Percentiles rank a stretch among this genome's conserved stretches.
These are phyloP conservation scores for Paramyrothecium roridum DNA, from an alignment of 2,329 filamentous ascomycete species.

Conservation along the genomic window DNA sequence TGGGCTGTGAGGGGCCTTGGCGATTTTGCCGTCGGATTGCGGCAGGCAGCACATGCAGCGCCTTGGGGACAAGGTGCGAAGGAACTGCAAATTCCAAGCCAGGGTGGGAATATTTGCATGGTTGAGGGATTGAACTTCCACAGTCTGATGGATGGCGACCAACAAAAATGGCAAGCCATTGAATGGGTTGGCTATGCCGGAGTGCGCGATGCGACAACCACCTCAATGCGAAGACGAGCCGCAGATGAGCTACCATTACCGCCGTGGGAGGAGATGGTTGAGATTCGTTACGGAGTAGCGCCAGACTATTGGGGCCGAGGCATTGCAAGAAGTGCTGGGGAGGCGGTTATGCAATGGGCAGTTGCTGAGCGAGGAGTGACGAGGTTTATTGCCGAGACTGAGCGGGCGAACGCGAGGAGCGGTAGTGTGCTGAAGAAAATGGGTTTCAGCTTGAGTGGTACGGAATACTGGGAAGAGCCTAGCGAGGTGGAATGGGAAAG, in stretches of 20 bases:
- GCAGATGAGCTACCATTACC: background rate
- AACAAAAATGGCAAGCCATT: background rate
- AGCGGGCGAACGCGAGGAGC: conserved; percentile 9
- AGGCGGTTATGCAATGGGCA: conserved; percentile 13
- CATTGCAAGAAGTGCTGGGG: conserved; percentile 9
- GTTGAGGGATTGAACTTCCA: conserved; percentile 2
- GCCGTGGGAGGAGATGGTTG: conserved; percentile 13
- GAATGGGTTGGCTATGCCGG: conserved; percentile 14
- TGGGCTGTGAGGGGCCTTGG: conserved; percentile 12
- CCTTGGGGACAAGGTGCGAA: background rate
- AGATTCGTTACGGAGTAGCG: conserved; percentile 13
- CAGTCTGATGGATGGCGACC: background rate
- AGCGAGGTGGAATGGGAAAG: background rate
- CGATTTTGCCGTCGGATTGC: conserved; percentile 13
- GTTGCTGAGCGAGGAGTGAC: conserved; percentile 7
- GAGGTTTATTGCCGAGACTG: conserved; percentile 13
- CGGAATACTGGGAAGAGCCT: background rate
- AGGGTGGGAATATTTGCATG: background rate
- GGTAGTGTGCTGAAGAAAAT: conserved; percentile 2
- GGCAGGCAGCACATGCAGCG: background rate
- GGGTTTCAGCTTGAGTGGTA: background rate
- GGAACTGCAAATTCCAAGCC: background rate
- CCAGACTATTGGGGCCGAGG: conserved; percentile 9
- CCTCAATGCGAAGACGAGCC: background rate
- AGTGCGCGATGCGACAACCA: conserved; percentile 9